phyloP scores from a whole-genome alignment of 2,329 filamentous ascomycete genomes.

The Aureobasidium uvarum region DNA sequence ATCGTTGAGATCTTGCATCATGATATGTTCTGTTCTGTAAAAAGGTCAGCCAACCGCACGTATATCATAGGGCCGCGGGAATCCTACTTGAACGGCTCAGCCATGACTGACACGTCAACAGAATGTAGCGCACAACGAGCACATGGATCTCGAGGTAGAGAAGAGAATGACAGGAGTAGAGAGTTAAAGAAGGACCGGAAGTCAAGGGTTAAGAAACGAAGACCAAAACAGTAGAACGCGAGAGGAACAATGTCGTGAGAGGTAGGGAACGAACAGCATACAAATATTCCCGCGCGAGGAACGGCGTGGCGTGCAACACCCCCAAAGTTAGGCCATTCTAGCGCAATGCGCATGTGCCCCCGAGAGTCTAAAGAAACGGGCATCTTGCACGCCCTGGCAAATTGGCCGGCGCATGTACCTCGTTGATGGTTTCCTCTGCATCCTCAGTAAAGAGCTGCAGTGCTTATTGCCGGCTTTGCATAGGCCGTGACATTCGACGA shows the following conservation, averaged over 20 bases:
- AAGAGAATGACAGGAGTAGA: neutral
- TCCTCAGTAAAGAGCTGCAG: neutral
- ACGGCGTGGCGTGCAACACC: conserved; percentile 23
- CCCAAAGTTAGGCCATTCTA: conserved; percentile 8
- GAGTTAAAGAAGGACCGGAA: neutral
- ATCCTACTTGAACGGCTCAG: conserved; percentile 15
- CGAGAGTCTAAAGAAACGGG: conserved; percentile 1
- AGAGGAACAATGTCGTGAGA: neutral
- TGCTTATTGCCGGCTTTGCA: neutral
- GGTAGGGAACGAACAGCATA: neutral
- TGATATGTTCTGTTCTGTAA: conserved; percentile 13
- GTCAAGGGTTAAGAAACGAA: neutral
- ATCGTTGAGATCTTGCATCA: neutral
- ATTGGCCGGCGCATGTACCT: neutral
- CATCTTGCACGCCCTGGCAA: neutral
- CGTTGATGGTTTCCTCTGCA: neutral
- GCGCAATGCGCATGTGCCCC: neutral
- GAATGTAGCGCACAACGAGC: neutral
- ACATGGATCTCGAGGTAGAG: neutral
- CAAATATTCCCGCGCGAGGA: conserved; percentile 2
- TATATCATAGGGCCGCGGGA: neutral
- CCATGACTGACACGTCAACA: conserved; percentile 17
- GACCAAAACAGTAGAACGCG: neutral
- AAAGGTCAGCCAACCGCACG: neutral
- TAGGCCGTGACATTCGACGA: neutral